Percentiles rank a stretch among this genome's conserved stretches.
These are phyloP conservation scores for Pythium rhizo-oryzae DNA, from an alignment of 352 stramenopile genomes.

Conservation along the genomic window DNA sequence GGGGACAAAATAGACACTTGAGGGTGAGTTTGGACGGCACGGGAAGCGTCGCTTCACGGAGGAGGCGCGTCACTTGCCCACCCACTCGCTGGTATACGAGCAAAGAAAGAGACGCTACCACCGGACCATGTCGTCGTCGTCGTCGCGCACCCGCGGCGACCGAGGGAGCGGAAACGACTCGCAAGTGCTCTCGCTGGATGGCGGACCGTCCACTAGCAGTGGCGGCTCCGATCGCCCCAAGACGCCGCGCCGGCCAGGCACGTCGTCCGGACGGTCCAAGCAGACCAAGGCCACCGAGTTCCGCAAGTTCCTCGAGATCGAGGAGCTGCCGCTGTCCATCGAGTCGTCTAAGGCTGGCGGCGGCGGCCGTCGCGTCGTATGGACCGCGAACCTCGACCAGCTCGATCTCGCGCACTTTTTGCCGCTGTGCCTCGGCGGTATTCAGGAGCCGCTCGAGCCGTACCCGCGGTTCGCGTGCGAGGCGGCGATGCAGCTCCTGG, in stretches of 20 bases:
- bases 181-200: slow-evolving; percentile 62
- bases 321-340: slow-evolving; percentile 67
- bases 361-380: slow-evolving; percentile 51
- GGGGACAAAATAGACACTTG: background rate
- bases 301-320: slow-evolving; percentile 64
- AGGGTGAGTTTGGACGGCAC: background rate
- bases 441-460: slow-evolving; percentile 77
- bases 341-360: slow-evolving; percentile 27
- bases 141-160: background rate
- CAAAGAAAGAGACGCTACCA: too few relatives aligned
- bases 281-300: slow-evolving; percentile 69
- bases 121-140: background rate
- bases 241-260: slow-evolving; percentile 37
- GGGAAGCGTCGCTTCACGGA: background rate
- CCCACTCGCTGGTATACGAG: too few relatives aligned
- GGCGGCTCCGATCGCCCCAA: slow-evolving; percentile 15
- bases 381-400: slow-evolving; percentile 58
- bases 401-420: slow-evolving; percentile 71
- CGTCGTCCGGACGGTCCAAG: slow-evolving; percentile 57
- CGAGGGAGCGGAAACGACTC: slow-evolving; percentile 12
- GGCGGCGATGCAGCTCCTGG: slow-evolving; percentile 62
- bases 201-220: slow-evolving; percentile 1
- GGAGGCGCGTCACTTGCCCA: too few relatives aligned
- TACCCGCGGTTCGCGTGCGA: slow-evolving; percentile 76
- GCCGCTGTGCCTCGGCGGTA: slow-evolving; percentile 68